phyloP scores from a whole-genome alignment of 441 rosid genomes.

The Capsella rubella region DNA sequence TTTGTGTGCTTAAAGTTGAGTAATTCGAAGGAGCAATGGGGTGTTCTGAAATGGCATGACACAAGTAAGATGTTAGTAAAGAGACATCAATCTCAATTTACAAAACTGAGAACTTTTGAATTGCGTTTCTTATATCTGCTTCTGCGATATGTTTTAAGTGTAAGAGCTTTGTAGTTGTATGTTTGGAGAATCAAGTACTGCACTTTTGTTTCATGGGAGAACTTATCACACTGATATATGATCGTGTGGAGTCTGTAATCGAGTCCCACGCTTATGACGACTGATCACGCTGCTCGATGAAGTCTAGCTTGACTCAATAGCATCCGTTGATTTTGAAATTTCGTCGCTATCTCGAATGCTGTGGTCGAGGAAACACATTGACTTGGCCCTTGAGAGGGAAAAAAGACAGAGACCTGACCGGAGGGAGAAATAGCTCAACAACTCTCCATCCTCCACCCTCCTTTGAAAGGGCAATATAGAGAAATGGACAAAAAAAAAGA shows the following conservation, averaged over 20 bases:
- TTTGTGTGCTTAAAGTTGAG: neutral
- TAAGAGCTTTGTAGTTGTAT: neutral
- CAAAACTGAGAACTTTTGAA: neutral
- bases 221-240: conserved; percentile 41
- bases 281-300: conserved; percentile 61
- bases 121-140: neutral
- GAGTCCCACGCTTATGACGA: conserved; percentile 45
- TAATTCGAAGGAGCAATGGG: conserved; percentile 7
- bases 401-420: conserved; percentile 31
- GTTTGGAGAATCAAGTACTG: conserved; percentile 2
- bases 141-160: neutral
- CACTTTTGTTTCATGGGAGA: neutral
- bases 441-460: neutral
- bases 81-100: conserved; percentile 1
- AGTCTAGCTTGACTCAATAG: conserved; percentile 55
- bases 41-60: neutral
- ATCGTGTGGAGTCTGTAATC: conserved; percentile 31
- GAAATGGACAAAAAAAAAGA: conserved; percentile 11
- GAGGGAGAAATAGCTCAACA: conserved; percentile 15
- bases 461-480: conserved; percentile 40
- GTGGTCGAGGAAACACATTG: conserved; percentile 30
- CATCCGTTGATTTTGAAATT: conserved; percentile 47
- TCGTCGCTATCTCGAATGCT: neutral
- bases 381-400: conserved; percentile 8
- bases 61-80: neutral